A percentile compares a stretch with the other conserved stretches of the same genome.
phyloP scores from a whole-genome alignment of 495 filamentous ascomycete species.

The Xylaria sp. region DNA sequence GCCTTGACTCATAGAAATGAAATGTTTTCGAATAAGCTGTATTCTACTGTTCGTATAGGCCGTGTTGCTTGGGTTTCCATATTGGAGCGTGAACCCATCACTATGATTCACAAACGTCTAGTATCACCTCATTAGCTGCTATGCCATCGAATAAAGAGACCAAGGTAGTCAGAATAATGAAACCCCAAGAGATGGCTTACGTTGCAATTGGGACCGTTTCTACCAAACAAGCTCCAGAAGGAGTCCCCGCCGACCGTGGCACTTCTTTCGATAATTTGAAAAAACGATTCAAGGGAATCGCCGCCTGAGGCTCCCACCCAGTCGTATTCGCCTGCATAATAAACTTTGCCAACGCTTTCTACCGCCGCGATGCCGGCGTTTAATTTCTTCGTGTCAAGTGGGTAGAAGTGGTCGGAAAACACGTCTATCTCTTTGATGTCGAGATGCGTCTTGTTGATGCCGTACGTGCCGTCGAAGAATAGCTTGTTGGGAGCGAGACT shows the following conservation, averaged over 20 bases:
- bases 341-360: constrained; percentile 48
- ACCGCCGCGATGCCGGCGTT: constrained; percentile 51
- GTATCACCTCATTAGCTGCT: neutral
- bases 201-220: constrained; percentile 56
- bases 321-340: constrained; percentile 61
- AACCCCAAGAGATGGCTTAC: constrained; percentile 36
- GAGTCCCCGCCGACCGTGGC: constrained; percentile 52
- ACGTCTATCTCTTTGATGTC: constrained; percentile 57
- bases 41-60: constrained; percentile 49
- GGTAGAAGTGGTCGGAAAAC: constrained; percentile 62
- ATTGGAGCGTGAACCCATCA: constrained; percentile 58
- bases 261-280: constrained; percentile 50
- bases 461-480: constrained; percentile 61
- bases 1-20: constrained; percentile 50
- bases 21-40: constrained; percentile 52
- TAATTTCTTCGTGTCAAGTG: constrained; percentile 52
- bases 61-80: constrained; percentile 56
- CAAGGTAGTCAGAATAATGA: neutral
- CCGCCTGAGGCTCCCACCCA: constrained; percentile 51
- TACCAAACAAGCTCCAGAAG: constrained; percentile 62
- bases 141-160: neutral
- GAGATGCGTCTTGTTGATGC: constrained; percentile 59
- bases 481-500: constrained; percentile 58
- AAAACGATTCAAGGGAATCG: constrained; percentile 50
- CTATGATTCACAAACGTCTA: constrained; percentile 49